Conservation (phyloP, 140 eudicot species). For the Senecio squalidus region DNA sequence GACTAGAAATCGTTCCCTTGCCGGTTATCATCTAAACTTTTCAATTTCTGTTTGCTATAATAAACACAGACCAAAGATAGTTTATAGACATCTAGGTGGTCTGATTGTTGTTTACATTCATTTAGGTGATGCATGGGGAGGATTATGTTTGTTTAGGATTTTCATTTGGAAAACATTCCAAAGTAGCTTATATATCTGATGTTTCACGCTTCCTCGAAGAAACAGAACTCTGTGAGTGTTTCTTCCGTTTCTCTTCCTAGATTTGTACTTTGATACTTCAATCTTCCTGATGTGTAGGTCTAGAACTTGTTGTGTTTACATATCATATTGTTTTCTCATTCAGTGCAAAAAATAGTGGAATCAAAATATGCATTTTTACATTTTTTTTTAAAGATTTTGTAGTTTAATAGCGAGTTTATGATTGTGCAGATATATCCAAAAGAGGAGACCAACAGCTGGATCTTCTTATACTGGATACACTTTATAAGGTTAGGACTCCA, state of each 20-base stretch:
- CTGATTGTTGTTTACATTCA: constrained; percentile 12
- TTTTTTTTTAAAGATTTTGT: background rate
- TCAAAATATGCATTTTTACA: background rate
- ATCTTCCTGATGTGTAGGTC: background rate
- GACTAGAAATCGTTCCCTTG: constrained; percentile 75
- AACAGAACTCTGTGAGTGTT: constrained; percentile 72
- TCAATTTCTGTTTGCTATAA: constrained; percentile 5
- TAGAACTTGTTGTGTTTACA: background rate
- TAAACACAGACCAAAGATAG: constrained; percentile 10
- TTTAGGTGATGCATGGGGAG: constrained; percentile 99
- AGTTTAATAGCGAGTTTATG: background rate
- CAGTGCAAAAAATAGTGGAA: background rate
- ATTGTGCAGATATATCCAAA: constrained; percentile 69
- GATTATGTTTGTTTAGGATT: constrained; percentile 90
- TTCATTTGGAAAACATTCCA: constrained; percentile 61
- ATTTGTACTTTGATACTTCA: background rate
- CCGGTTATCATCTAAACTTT: constrained; percentile 48
- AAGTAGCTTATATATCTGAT: constrained; percentile 92
- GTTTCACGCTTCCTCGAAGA: constrained; percentile 82
- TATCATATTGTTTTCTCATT: background rate
- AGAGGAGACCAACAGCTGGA: constrained; percentile 63
- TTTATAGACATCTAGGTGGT: background rate
- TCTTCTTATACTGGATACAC: constrained; percentile 90
- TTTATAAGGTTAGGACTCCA: constrained; percentile 49
- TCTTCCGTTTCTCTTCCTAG: constrained; percentile 2